phyloP scores from a whole-genome alignment of 768 basidiomycete genomes.

The Leucocoprinus leucothites region DNA sequence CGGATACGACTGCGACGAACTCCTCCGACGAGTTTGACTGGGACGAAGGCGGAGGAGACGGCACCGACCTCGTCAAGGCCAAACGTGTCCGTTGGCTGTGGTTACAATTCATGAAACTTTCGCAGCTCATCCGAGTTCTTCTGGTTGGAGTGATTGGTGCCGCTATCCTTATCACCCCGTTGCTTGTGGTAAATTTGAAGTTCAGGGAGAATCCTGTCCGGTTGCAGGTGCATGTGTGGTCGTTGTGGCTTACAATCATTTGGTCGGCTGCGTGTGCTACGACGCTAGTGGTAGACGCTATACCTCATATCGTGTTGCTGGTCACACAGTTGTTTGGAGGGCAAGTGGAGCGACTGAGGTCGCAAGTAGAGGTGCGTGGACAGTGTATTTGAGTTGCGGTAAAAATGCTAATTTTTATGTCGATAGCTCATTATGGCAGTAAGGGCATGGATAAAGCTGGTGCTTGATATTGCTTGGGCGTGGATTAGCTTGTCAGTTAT shows the following conservation, averaged over 20 bases:
- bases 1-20: conserved; percentile 52
- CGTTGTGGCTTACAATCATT: conserved; percentile 64
- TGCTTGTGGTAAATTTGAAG: conserved; percentile 63
- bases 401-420: neutral
- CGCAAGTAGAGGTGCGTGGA: conserved; percentile 59
- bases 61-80: conserved; percentile 37
- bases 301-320: conserved; percentile 54
- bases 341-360: conserved; percentile 63
- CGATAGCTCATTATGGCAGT: conserved; percentile 63
- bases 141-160: conserved; percentile 57
- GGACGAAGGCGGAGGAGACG: conserved; percentile 45
- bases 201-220: conserved; percentile 48
- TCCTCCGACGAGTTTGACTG: conserved; percentile 73
- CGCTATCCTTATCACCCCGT: conserved; percentile 64
- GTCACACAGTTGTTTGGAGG: conserved; percentile 54
- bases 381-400: neutral
- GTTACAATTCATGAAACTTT: conserved; percentile 64
- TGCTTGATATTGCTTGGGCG: conserved; percentile 63
- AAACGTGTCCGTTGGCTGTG: conserved; percentile 62
- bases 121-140: conserved; percentile 54
- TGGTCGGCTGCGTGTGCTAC: conserved; percentile 65
- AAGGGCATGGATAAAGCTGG: conserved; percentile 67
- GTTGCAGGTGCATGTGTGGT: conserved; percentile 59
- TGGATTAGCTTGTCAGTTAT: conserved; percentile 74
- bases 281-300: conserved; percentile 59